Evolutionary conservation across 2,329 filamentous ascomycete genomes (phyloP), one percentile per base, ranked within the genome.

Genomic region (Akanthomyces lecanii): DNA sequence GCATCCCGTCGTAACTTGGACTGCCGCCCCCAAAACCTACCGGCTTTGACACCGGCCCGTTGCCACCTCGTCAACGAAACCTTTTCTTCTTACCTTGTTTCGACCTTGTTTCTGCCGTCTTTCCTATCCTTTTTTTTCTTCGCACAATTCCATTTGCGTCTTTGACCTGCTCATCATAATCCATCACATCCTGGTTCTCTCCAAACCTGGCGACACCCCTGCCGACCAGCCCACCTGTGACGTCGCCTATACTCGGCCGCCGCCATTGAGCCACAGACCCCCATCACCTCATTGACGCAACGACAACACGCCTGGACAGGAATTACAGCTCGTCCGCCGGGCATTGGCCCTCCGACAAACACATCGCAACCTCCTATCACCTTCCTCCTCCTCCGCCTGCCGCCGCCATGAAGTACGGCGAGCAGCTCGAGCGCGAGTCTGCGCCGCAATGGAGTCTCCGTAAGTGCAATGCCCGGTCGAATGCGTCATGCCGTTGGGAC

Each of bases 371-470:
- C 10, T 25, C 14, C 28, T 25, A 8, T 16, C 5, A 16, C 51
- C n/a, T 23, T 18, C 61, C 47, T 44, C 42, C 40, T 33, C 55
- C 52, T 10, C 58, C 11, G 18, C 28, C 28, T 30, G 33, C 47
- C 44, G 30, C 42, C 42, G 72, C 57, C 59, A 78, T 78, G 76
- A 78, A 78, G 69, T 78, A 75, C 69, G 76, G 76, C 63, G 67
- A 75, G 67, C 88, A 86, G 65, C 82, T 95, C 65, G 85, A 88
- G 72, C 82, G 85, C 75, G 84, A 90, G 74, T 93, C 90, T 53
- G 90, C 92, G 71, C 90, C 90, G 66, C 86, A 89, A 84, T 95
- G 90, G 90, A 89, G 85, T 70, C 82, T 91, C 67, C 89, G 88
- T 91, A 79, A 71, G 81, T 54, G 78, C 62, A 64, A 52, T 33